Percentiles rank a stretch among this genome's conserved stretches.
Conservation (phyloP, 2,329 filamentous ascomycete genomes). For the Aspergillus puulaauensis region DNA sequence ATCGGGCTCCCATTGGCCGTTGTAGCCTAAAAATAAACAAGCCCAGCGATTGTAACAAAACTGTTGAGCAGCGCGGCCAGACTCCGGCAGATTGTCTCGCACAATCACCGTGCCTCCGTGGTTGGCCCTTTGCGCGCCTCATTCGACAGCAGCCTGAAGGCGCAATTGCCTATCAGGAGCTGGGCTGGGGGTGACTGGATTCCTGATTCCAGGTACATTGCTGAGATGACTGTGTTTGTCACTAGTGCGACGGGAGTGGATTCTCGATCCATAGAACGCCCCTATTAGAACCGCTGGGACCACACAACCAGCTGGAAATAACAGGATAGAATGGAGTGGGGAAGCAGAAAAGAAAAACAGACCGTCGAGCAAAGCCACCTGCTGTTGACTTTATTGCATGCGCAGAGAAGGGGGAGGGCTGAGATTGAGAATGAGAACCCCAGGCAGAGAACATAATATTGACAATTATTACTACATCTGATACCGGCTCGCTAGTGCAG, state of each 20-base stretch:
- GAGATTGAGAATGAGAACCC: neutral
- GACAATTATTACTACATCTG: slow-evolving; percentile 23
- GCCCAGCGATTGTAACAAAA: slow-evolving; percentile 3
- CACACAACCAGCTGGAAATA: slow-evolving; percentile 1
- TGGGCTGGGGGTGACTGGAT: too few relatives aligned
- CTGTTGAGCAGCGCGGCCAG: neutral
- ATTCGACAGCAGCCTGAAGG: neutral
- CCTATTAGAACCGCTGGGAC: slow-evolving; percentile 7
- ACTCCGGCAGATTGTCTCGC: neutral
- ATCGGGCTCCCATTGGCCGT: slow-evolving; percentile 18
- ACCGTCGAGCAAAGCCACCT: neutral
- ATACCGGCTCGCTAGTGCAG: slow-evolving; percentile 22
- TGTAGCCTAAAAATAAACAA: slow-evolving; percentile 23
- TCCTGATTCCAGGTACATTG: slow-evolving; percentile 5
- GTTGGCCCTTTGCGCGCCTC: slow-evolving; percentile 4
- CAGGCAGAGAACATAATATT: slow-evolving; percentile 12
- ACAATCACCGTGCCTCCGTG: neutral
- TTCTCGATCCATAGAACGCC: slow-evolving; percentile 13
- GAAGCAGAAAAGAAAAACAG: neutral
- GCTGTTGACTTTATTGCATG: too few relatives aligned
- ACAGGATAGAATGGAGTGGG: slow-evolving; percentile 1
- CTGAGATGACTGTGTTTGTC: slow-evolving; percentile 24
- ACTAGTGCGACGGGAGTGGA: slow-evolving; percentile 26
- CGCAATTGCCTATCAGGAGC: neutral
- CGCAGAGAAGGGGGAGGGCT: too few relatives aligned